Percentiles rank a stretch among this genome's conserved stretches.
phyloP scores from a whole-genome alignment of 768 basidiomycete species.

The Crepidotus variabilis region DNA sequence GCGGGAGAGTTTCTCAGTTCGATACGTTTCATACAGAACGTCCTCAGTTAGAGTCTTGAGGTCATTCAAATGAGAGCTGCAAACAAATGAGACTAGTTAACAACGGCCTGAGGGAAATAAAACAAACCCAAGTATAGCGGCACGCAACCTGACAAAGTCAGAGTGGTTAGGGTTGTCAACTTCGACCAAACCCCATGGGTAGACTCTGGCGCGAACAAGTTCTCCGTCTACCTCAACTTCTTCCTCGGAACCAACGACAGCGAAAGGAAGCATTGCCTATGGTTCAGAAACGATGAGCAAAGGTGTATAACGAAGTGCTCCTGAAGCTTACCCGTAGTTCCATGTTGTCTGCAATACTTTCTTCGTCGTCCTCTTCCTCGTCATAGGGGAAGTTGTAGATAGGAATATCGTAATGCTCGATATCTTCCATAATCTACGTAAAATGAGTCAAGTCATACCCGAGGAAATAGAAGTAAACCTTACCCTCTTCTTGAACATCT shows the following conservation, averaged over 20 bases:
- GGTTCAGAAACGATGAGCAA: neutral
- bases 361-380: conserved; percentile 90
- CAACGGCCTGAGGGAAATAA: conserved; percentile 20
- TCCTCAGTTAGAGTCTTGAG: conserved; percentile 83
- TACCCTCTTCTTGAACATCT: conserved; percentile 80
- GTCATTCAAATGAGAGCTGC: conserved; percentile 77
- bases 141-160: conserved; percentile 76
- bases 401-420: conserved; percentile 84
- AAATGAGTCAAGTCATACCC: neutral
- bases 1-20: conserved; percentile 83
- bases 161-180: conserved; percentile 91
- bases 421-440: conserved; percentile 84
- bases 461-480: conserved; percentile 12
- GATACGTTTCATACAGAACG: conserved; percentile 82
- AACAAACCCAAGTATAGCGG: conserved; percentile 64
- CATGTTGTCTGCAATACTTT: conserved; percentile 85
- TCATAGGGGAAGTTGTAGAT: conserved; percentile 96
- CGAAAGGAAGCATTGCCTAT: conserved; percentile 74
- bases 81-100: neutral
- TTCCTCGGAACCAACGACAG: conserved; percentile 86
- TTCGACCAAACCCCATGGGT: conserved; percentile 91
- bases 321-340: conserved; percentile 64
- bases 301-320: neutral
- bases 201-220: conserved; percentile 74
- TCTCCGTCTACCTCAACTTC: conserved; percentile 80